Base-by-base conservation (phyloP, 208 protist species). In the Leishmania turanica region DNA sequence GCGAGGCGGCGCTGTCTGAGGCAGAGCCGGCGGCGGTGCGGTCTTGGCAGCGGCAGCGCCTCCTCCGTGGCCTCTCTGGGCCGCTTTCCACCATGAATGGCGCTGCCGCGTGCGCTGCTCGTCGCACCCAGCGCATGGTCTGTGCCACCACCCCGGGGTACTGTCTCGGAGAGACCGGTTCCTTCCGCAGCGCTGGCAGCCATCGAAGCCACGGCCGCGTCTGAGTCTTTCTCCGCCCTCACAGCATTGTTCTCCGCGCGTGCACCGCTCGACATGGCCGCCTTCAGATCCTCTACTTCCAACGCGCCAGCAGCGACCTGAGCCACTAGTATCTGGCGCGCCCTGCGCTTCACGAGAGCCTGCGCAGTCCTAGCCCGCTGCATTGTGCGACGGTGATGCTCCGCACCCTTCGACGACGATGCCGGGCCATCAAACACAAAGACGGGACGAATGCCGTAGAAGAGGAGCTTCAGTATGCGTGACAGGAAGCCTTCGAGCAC, bases 381-480 rank as follows among this genome's bases (percentile, higher is more conserved):
- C 51, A 81, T 78, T 69, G 76, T 78, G 8, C 95, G 86, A 1
- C 91, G 89, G 24, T 80, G 85, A n/a, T 96, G 76, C 80, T 96
- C 93, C 56, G 79, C 83, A 27, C 80, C 66, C 81, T 98, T 98
- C 34, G 84, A 86, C 3, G 77, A 64, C 3, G 91, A 88, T 17
- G 95, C 77, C 4, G 80, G 54, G 9, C 95, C 93, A 79, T 98
- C 95, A 73, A 98, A 98, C 5, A 98, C 95, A 89, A 98, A 96
- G 53, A 98, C 86, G 8, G 95, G 92, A 24, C 89, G 75, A 69
- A 98, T 98, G 42, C 88, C 95, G 65, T 96, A 97, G 60, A 96
- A 96, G 49, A 98, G 78, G 37, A 98, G 89, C 76, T 98, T 98
- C 42, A 98, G 79, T 74, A 97, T 96, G 49, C 93, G 92, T 31